These are phyloP conservation scores for Neobulgaria alba DNA, from an alignment of 2,329 filamentous ascomycete species.

Conservation along the genomic window DNA sequence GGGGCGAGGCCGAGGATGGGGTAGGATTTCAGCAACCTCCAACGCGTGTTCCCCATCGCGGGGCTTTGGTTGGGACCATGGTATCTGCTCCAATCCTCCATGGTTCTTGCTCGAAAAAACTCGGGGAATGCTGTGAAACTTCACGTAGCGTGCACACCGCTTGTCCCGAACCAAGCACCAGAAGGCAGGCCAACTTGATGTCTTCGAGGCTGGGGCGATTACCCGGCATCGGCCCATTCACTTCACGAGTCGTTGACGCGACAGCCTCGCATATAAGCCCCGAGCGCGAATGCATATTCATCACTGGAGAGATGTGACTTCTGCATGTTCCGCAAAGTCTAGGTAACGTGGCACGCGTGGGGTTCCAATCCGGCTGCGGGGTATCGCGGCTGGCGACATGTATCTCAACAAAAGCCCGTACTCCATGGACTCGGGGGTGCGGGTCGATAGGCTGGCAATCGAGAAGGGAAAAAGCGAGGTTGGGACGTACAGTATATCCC, in stretches of 20 bases:
- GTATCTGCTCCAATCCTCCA: not conserved
- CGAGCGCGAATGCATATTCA: no score
- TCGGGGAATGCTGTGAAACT: not conserved
- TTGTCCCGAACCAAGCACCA: no score
- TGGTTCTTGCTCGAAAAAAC: not conserved
- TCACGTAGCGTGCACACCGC: no score
- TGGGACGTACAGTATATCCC: not conserved
- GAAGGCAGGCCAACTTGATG: no score
- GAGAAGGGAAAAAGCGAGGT: not conserved
- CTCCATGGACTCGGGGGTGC: not conserved
- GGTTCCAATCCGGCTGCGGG: conserved; percentile 16
- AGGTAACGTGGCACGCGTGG: conserved; percentile 18
- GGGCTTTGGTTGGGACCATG: not conserved
- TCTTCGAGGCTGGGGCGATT: no score
- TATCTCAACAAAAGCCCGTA: not conserved
- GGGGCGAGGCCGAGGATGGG: not conserved
- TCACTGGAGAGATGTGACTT: no score
- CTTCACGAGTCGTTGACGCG: no score
- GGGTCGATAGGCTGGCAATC: not conserved
- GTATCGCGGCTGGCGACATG: conserved; percentile 7
- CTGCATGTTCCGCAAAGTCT: no score
- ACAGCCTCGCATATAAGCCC: no score
- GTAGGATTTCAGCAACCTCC: not conserved
- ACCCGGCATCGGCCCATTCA: no score
- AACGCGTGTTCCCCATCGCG: not conserved